These are phyloP conservation scores for Cyclostephanos invisitatus DNA, from an alignment of 108 stramenopile species.

Conservation along the genomic window DNA sequence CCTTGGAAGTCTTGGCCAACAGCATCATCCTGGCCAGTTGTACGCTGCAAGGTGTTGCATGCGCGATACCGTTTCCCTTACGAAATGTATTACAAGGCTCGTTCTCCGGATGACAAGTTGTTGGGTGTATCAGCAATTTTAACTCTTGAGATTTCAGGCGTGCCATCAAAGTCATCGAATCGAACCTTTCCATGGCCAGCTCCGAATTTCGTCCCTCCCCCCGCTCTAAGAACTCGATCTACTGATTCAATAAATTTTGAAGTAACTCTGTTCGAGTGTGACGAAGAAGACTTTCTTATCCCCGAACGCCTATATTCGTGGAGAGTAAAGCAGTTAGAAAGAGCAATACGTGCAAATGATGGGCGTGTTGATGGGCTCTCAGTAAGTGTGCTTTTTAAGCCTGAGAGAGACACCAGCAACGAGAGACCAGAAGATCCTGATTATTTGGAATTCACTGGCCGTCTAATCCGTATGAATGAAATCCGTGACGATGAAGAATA, in stretches of 20 bases:
- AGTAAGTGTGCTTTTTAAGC: conserved; percentile 48
- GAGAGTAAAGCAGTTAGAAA: conserved; percentile 58
- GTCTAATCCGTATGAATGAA: conserved; percentile 30
- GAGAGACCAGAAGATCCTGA: conserved; percentile 40
- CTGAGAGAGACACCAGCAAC: conserved; percentile 29
- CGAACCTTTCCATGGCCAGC: conserved; percentile 74
- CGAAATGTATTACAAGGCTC: conserved; percentile 58
- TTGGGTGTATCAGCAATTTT: conserved; percentile 76
- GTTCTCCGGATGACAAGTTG: conserved; percentile 34
- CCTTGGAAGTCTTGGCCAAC: conserved; percentile 87
- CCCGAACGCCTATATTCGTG: conserved; percentile 65
- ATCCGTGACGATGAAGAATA: conserved; percentile 27
- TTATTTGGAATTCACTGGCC: conserved; percentile 35
- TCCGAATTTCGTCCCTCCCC: conserved; percentile 57
- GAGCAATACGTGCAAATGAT: conserved; percentile 39
- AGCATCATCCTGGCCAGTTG: conserved; percentile 71
- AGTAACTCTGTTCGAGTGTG: conserved; percentile 75
- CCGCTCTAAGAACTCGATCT: conserved; percentile 46
- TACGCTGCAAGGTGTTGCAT: conserved; percentile 68
- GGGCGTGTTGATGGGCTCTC: conserved; percentile 35
- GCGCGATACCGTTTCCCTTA: conserved; percentile 83
- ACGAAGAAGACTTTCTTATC: conserved; percentile 64
- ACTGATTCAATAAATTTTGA: conserved; percentile 57
- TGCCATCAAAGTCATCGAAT: conserved; percentile 59
- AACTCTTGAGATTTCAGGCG: conserved; percentile 76